Evolutionary conservation across 257 asterid genomes (phyloP), one percentile per base, ranked within the genome.

Genomic region (Nemophila menziesii): DNA sequence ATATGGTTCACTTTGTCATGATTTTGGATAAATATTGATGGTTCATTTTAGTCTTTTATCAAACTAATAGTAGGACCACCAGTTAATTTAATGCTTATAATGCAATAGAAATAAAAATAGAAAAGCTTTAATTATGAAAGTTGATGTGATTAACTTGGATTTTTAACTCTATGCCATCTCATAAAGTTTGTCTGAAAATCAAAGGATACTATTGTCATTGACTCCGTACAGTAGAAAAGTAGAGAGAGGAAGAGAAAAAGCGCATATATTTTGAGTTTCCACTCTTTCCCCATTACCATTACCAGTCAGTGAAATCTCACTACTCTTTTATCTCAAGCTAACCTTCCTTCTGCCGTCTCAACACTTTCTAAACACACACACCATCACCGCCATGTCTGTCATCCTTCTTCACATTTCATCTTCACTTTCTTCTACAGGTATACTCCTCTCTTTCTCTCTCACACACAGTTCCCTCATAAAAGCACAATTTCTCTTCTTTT

Each of bases 371-470:
- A 10, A 29, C 45, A 3, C 45, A 40, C 21, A n/a, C 7, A 18
- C 44, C 16, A 16, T 16, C 36, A 29, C 19, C 12, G 15, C 38
- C 43, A 49, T 52, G 77, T 46, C 57, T 46, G n/a, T 58, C 46
- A 33, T n/a, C n/a, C 48, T 62, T 21, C 45, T 53, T 22, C 18
- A 16, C 29, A 44, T 41, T 27, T 47, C 45, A 14, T 29, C 53
- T 50, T 52, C 68, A 17, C 22, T 51, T 42, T 39, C 56, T 33
- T 27, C 36, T 58, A 45, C 63, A 62, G 81, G 77, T 73, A 58
- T 57, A 48, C 37, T 18, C 11, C 33, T 46, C 8, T 21, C 23
- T 17, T 17, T 48, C 7, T 36, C 20, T 24, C 10, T 13, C 18
- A n/a, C 20, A 1, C 7, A n/a, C 16, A 1, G 33, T 4, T 4